A percentile compares a stretch with the other conserved stretches of the same genome.
These are phyloP conservation scores for Tolypocladium tropicale DNA, from an alignment of 2,329 filamentous ascomycete genomes.

Conservation along the genomic window DNA sequence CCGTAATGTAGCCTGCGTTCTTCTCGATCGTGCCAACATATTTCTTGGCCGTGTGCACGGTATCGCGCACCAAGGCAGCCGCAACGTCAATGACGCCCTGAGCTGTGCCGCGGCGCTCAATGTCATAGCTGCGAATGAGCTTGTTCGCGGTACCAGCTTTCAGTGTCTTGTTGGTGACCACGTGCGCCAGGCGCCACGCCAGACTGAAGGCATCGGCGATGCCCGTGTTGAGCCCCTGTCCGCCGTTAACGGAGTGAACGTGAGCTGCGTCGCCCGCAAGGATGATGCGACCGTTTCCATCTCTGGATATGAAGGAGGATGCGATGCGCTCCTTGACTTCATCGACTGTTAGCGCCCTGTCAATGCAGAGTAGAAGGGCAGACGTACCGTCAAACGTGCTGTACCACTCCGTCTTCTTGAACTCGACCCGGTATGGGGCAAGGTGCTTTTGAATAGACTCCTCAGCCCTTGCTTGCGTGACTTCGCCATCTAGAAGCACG, in stretches of 20 bases:
- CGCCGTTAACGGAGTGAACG: conserved; percentile 44
- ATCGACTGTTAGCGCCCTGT: neutral
- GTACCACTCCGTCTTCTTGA: conserved; percentile 36
- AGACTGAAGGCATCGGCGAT: conserved; percentile 45
- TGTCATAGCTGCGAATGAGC: conserved; percentile 32
- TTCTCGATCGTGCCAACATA: conserved; percentile 36
- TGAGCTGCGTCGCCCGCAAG: conserved; percentile 48
- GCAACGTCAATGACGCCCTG: conserved; percentile 36
- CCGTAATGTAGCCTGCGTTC: conserved; percentile 38
- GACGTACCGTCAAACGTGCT: conserved; percentile 35
- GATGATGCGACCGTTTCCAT: conserved; percentile 33
- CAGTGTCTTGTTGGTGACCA: conserved; percentile 14
- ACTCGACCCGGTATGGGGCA: conserved; percentile 30
- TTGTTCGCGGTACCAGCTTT: conserved; percentile 9
- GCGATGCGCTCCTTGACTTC: conserved; percentile 31
- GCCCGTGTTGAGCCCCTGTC: conserved; percentile 49
- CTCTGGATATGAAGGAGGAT: conserved; percentile 25
- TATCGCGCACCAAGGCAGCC: conserved; percentile 33
- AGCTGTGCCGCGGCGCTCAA: conserved; percentile 31
- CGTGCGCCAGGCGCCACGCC: conserved; percentile 37
- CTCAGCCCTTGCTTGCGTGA: conserved; percentile 27
- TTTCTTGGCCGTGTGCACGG: conserved; percentile 29
- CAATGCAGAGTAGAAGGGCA: conserved; percentile 4
- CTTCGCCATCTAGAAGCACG: conserved; percentile 33
- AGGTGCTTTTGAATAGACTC: conserved; percentile 33